Percentiles rank a stretch among this genome's conserved stretches.
Evolutionary conservation across 73 alveolate genomes (phyloP).

Genomic region (Urostyla sp.): DNA sequence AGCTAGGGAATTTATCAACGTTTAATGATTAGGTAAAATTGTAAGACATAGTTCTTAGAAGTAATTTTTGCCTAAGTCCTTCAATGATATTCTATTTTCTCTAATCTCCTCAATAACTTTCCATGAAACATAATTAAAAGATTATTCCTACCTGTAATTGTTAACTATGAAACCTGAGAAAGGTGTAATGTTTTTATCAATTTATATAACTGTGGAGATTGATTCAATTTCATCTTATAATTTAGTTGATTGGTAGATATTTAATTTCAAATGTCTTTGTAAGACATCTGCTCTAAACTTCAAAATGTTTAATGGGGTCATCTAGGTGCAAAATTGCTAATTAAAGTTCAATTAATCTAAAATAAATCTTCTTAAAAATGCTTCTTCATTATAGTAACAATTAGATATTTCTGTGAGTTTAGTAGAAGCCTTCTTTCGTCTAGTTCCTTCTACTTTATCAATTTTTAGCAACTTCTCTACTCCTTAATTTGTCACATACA

Average conservation of each 20-base stretch:
- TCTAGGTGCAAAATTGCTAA: neutral
- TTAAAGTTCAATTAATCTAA: constrained; percentile 33
- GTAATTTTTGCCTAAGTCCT: constrained; percentile 7
- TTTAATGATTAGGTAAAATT: constrained; percentile 24
- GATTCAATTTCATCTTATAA: neutral
- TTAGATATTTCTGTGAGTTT: neutral
- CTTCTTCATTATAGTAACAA: constrained; percentile 22
- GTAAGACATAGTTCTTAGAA: neutral
- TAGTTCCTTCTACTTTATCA: neutral
- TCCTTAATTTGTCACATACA: constrained; percentile 9
- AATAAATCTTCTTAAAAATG: constrained; percentile 29
- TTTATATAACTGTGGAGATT: neutral
- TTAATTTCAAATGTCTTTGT: constrained; percentile 1
- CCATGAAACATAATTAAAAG: constrained; percentile 35
- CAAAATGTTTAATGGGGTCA: constrained; percentile 9
- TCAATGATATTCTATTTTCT: neutral
- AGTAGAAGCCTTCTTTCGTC: constrained; percentile 9
- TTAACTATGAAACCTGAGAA: constrained; percentile 17
- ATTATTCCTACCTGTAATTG: constrained; percentile 19
- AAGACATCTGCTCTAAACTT: constrained; percentile 35
- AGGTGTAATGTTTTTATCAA: constrained; percentile 19
- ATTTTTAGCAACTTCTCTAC: constrained; percentile 10
- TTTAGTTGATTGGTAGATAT: neutral
- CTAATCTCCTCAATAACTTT: constrained; percentile 31
- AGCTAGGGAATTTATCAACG: constrained; percentile 1